These are phyloP conservation scores for Fusarium mangiferae DNA, from an alignment of 2,329 filamentous ascomycete species.

Conservation along the genomic window DNA sequence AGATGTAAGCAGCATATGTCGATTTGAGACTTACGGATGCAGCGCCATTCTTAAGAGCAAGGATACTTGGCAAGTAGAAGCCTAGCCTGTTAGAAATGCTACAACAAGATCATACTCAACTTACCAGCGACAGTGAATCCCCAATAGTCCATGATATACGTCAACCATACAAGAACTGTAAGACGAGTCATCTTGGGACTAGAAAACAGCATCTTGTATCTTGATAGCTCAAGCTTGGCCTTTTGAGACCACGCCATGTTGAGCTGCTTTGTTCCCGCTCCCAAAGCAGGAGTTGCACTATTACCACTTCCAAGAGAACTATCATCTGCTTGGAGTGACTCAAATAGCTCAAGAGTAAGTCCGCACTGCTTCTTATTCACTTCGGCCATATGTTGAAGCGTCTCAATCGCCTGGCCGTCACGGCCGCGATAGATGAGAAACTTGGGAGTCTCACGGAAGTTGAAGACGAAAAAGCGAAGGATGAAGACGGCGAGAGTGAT, in stretches of 20 bases:
- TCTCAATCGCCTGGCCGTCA: constrained; percentile 58
- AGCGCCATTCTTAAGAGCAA: constrained; percentile 62
- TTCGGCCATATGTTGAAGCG: constrained; percentile 58
- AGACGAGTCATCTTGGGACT: constrained; percentile 48
- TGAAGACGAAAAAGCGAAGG: constrained; percentile 58
- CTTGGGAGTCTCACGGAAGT: constrained; percentile 59
- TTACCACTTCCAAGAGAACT: constrained; percentile 32
- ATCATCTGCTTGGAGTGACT: constrained; percentile 39
- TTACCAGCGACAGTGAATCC: constrained; percentile 52
- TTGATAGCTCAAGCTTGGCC: constrained; percentile 22
- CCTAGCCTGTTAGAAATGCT: constrained; percentile 27
- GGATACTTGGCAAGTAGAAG: constrained; percentile 59
- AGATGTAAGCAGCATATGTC: constrained; percentile 64
- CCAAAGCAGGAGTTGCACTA: constrained; percentile 28
- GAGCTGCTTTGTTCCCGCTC: constrained; percentile 22
- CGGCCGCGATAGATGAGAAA: constrained; percentile 56
- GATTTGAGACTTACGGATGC: constrained; percentile 54
- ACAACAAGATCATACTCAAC: background rate
- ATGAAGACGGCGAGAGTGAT: constrained; percentile 57
- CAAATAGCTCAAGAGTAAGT: constrained; percentile 52
- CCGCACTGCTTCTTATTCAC: constrained; percentile 50
- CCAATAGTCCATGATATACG: constrained; percentile 53
- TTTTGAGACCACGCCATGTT: constrained; percentile 30
- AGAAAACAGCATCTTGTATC: constrained; percentile 50
- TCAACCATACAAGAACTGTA: constrained; percentile 51